Evolutionary conservation across 2,329 filamentous ascomycete genomes (phyloP).

Genomic region (Fusarium praegraminearum): DNA sequence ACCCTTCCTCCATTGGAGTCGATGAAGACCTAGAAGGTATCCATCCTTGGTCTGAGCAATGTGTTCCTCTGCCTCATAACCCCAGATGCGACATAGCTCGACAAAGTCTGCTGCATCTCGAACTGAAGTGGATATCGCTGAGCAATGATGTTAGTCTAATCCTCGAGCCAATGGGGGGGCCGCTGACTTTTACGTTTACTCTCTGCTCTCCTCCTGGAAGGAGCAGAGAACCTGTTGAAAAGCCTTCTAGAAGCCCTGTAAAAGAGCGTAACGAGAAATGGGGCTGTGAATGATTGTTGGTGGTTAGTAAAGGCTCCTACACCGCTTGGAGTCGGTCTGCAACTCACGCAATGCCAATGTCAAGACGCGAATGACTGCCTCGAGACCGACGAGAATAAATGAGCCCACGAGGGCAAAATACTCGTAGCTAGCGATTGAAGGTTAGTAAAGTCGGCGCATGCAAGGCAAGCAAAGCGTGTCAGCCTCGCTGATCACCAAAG

Average conservation of each 20-base stretch:
- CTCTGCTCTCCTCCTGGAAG: constrained; percentile 75
- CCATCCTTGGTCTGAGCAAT: constrained; percentile 95
- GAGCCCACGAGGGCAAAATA: constrained; percentile 89
- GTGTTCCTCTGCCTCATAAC: constrained; percentile 95
- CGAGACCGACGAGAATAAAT: constrained; percentile 83
- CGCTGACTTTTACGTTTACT: constrained; percentile 72
- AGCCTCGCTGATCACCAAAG: constrained; percentile 9
- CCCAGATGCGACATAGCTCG: constrained; percentile 91
- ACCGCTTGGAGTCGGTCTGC: constrained; percentile 20
- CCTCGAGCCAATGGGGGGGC: constrained; percentile 51
- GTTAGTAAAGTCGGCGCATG: constrained; percentile 33
- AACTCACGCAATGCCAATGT: constrained; percentile 86
- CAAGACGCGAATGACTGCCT: constrained; percentile 84
- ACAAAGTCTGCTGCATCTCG: constrained; percentile 91
- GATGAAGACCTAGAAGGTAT: constrained; percentile 89
- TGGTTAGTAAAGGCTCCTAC: constrained; percentile 13
- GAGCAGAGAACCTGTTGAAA: constrained; percentile 82
- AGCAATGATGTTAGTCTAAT: constrained; percentile 63
- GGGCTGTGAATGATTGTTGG: constrained; percentile 62
- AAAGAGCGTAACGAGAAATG: constrained; percentile 82
- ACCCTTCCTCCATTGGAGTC: constrained; percentile 83
- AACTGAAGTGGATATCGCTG: constrained; percentile 78
- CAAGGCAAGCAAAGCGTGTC: constrained; percentile 6
- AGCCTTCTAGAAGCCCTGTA: constrained; percentile 84
- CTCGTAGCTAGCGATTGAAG: constrained; percentile 70